A percentile compares a stretch with the other conserved stretches of the same genome.
Conservation (phyloP, 2,329 filamentous ascomycete species). For the Dactylonectria estremocensis region DNA sequence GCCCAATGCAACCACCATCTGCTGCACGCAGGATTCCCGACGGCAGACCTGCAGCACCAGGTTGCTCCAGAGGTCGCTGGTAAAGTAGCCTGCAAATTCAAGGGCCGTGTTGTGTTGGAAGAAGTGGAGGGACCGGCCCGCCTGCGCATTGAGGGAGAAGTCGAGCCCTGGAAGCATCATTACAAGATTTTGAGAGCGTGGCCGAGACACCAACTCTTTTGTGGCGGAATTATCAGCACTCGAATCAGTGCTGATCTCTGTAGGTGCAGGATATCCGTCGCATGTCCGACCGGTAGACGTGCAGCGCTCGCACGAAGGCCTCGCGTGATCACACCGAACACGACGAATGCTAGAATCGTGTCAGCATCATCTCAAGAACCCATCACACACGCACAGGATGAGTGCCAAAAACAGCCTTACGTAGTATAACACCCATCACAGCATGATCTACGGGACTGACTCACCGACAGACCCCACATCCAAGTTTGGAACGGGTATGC, state of each 20-base stretch:
- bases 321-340: constrained; percentile 34
- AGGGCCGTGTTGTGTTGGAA: constrained; percentile 34
- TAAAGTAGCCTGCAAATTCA: constrained; percentile 36
- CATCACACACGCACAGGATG: background rate
- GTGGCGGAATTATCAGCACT: background rate
- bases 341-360: constrained; percentile 33
- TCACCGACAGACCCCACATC: constrained; percentile 41
- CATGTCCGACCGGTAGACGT: constrained; percentile 32
- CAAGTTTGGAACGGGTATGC: constrained; percentile 38
- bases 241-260: background rate
- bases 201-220: background rate
- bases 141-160: constrained; percentile 5
- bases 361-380: background rate
- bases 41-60: constrained; percentile 37
- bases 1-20: constrained; percentile 36
- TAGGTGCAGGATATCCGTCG: constrained; percentile 24
- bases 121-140: constrained; percentile 31
- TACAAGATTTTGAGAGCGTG: background rate
- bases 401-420: background rate
- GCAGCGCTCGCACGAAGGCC: constrained; percentile 33
- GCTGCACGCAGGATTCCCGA: constrained; percentile 35
- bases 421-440: background rate
- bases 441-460: background rate
- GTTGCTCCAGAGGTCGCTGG: constrained; percentile 37
- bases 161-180: background rate